Evolutionary conservation across 1,284 basidiomycete species (phyloP), one percentile per base, ranked within the genome.

Genomic region (Puccinia horiana): DNA sequence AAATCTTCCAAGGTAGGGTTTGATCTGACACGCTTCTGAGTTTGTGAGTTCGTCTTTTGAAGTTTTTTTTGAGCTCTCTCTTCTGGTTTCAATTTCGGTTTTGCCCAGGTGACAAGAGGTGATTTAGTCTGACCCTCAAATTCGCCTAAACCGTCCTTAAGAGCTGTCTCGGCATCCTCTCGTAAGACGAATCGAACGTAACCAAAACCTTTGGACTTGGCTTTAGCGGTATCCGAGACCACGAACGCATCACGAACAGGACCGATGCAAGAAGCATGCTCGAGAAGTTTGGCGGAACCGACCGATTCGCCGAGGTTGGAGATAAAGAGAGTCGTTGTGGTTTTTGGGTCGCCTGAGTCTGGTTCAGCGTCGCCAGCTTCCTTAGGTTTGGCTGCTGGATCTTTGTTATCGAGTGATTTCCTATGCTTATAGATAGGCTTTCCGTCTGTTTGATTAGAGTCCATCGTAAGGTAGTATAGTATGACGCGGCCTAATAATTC

Each of bases 241-340:
- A 99, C 92, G 86, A 99, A 99, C 0, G 95, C 96, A 52, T 93
- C 92, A 69, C 95, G 91, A 29, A 99, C 92, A 16, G 96, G 97
- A 1, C 95, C 97, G 83, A 98, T 91, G 86, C 96, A 94, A 20
- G 96, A 98, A 89, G 98, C 98, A 73, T 96, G 90, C 0, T 95
- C 95, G 85, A 94, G 90, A 52, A 99, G 89, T 87, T 98, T 95
- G 81, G 92, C 92, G 2, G 93, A 93, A 8, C 96, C 98, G 67
- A 93, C 94, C 37, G 92, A 91, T 86, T 94, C 96, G 0, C 95
- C 94, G 26, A 98, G 88, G 37, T 88, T 87, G 9, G 88, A 89
- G 52, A 88, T 85, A 82, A 88, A 88, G 40, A 88, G 85, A 18
- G 88, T 88, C 8, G 87, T 76, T 16, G 73, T 76, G 6, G 81